Percentiles rank a stretch among this genome's conserved stretches.
These are phyloP conservation scores for Copromyces sp. DNA, from an alignment of 495 filamentous ascomycete species.

Conservation along the genomic window DNA sequence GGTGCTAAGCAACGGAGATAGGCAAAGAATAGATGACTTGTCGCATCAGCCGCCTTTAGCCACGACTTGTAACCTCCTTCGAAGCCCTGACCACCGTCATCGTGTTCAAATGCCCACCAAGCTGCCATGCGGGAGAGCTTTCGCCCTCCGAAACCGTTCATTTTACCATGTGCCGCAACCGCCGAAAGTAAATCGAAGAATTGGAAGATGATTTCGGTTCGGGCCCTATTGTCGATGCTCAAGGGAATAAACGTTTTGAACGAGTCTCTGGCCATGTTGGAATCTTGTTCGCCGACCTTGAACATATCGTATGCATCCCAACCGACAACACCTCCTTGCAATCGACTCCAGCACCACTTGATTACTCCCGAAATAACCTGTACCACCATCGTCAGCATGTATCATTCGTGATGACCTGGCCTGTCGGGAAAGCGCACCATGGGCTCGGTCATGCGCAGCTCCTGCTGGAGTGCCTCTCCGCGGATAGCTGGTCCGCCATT, in stretches of 20 bases:
- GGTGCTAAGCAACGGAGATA: constrained; percentile 87
- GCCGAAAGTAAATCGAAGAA: constrained; percentile 94
- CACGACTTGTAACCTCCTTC: constrained; percentile 89
- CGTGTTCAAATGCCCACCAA: constrained; percentile 98
- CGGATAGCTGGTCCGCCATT: constrained; percentile 43
- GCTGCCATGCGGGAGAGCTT: constrained; percentile 92
- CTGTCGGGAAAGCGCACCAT: constrained; percentile 51
- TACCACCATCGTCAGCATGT: constrained; percentile 11
- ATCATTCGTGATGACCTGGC: background rate
- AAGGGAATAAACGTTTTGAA: constrained; percentile 95
- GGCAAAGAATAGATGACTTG: constrained; percentile 94
- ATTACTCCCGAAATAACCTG: constrained; percentile 88
- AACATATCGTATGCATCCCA: constrained; percentile 98
- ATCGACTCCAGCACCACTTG: constrained; percentile 98
- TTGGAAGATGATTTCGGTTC: constrained; percentile 82
- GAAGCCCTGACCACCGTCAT: constrained; percentile 79
- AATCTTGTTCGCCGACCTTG: constrained; percentile 90
- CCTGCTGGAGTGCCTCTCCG: constrained; percentile 67
- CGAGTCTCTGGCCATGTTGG: constrained; percentile 80
- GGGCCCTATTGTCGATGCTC: constrained; percentile 80
- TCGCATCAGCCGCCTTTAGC: constrained; percentile 78
- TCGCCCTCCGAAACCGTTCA: constrained; percentile 83
- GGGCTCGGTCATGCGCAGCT: constrained; percentile 86
- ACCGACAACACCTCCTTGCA: constrained; percentile 84
- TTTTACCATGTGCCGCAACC: constrained; percentile 69